Evolutionary conservation across 2,329 filamentous ascomycete species (phyloP).

Genomic region (Fusarium tanahbumbuense): DNA sequence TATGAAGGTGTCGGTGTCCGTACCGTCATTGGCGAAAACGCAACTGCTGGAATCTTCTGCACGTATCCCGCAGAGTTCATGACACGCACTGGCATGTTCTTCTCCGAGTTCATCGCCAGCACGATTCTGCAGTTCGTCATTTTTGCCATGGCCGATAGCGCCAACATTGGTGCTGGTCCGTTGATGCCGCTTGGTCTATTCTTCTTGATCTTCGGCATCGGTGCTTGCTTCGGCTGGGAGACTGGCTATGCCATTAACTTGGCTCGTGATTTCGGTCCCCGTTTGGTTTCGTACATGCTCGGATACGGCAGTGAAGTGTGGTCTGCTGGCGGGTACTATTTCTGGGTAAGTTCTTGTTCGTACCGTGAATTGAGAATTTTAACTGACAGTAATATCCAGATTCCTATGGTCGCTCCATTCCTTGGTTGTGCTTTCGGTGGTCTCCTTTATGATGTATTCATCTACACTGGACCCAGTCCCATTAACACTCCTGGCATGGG

Average conservation of each 20-base stretch:
- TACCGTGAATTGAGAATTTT: slow-evolving; percentile 1
- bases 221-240: slow-evolving; percentile 79
- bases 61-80: slow-evolving; percentile 77
- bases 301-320: slow-evolving; percentile 77
- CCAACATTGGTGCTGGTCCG: slow-evolving; percentile 67
- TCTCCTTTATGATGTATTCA: slow-evolving; percentile 73
- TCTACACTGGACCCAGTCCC: slow-evolving; percentile 77
- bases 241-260: slow-evolving; percentile 82
- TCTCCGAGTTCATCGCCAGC: slow-evolving; percentile 77
- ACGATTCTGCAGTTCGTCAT: slow-evolving; percentile 77
- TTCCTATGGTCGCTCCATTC: slow-evolving; percentile 79
- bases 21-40: slow-evolving; percentile 68
- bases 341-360: slow-evolving; percentile 66
- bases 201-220: slow-evolving; percentile 79
- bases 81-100: slow-evolving; percentile 74
- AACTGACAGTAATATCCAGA: slow-evolving; percentile 53
- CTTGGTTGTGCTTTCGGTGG: slow-evolving; percentile 72
- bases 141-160: slow-evolving; percentile 72
- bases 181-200: slow-evolving; percentile 71
- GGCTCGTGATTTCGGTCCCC: slow-evolving; percentile 77
- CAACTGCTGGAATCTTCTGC: slow-evolving; percentile 77
- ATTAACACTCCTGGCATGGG: slow-evolving; percentile 76
- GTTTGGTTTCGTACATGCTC: slow-evolving; percentile 73
- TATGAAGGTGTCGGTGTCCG: slow-evolving; percentile 72
- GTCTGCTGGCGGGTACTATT: slow-evolving; percentile 75